phyloP scores from a whole-genome alignment of 768 basidiomycete genomes.

The Dioszegia crocea region DNA sequence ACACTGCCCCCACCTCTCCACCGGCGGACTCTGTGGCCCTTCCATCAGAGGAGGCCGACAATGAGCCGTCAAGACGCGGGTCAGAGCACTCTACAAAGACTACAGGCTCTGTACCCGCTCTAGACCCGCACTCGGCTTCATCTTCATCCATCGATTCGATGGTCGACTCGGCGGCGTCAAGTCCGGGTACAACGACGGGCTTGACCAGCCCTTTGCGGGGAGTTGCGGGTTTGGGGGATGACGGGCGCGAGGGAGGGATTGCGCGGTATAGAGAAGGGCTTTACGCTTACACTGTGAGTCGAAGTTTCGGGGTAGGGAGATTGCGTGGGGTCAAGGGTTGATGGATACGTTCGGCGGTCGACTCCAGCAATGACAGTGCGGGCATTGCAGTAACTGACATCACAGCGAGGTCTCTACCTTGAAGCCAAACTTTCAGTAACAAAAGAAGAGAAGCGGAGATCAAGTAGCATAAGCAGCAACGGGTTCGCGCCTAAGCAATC shows the following conservation, averaged over 20 bases:
- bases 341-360: no score
- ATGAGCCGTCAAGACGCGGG: not conserved
- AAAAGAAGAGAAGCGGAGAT: slow-evolving; percentile 7
- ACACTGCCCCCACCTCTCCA: not conserved
- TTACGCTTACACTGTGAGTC: slow-evolving; percentile 20
- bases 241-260: not conserved
- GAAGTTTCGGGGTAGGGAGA: not conserved
- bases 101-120: not conserved
- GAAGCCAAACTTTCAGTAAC: slow-evolving; percentile 13
- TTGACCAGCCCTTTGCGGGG: not conserved
- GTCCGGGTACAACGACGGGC: slow-evolving; percentile 2
- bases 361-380: no score
- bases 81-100: not conserved
- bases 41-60: not conserved
- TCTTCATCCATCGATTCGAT: not conserved
- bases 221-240: not conserved
- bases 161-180: not conserved
- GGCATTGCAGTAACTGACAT: not conserved
- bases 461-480: not conserved
- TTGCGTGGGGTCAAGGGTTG: no score
- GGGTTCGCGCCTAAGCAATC: slow-evolving; percentile 12
- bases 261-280: slow-evolving; percentile 14
- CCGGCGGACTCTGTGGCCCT: not conserved
- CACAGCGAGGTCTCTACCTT: slow-evolving; percentile 17
- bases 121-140: not conserved